phyloP scores from a whole-genome alignment of 1,284 basidiomycete genomes.

The Amylostereum areolatum region DNA sequence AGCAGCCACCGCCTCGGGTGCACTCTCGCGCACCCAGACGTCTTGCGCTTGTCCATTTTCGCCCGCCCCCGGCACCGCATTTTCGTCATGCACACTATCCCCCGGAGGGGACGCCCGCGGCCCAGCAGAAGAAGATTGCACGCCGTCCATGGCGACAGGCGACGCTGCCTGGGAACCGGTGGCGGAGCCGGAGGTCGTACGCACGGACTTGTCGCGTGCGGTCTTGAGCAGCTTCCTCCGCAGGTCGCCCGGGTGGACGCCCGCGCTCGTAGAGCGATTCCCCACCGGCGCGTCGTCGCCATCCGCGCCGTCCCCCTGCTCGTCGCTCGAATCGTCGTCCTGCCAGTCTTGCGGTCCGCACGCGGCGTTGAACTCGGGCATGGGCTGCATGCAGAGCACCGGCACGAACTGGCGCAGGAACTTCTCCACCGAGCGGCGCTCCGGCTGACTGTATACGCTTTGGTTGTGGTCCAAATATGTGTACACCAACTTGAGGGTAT shows the following conservation, averaged over 20 bases:
- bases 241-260: constrained; percentile 61
- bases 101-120: no score
- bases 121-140: no score
- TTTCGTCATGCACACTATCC: no score
- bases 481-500: constrained; percentile 86
- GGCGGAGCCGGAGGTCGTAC: no score
- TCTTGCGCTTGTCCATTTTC: constrained; percentile 29
- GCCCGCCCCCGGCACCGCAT: neutral
- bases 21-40: constrained; percentile 53
- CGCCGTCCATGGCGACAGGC: no score
- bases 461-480: constrained; percentile 86
- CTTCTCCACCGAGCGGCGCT: constrained; percentile 80
- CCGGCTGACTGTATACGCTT: constrained; percentile 66
- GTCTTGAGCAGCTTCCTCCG: constrained; percentile 80
- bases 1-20: constrained; percentile 15
- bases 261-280: no score
- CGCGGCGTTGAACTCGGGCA: constrained; percentile 72
- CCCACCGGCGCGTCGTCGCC: constrained; percentile 29
- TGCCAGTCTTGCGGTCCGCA: constrained; percentile 55
- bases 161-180: no score
- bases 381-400: constrained; percentile 72
- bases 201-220: no score
- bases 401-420: constrained; percentile 88
- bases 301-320: constrained; percentile 24
- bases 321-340: constrained; percentile 38